These are phyloP conservation scores for Pythium rhizo-oryzae DNA, from an alignment of 352 stramenopile genomes.

Conservation along the genomic window DNA sequence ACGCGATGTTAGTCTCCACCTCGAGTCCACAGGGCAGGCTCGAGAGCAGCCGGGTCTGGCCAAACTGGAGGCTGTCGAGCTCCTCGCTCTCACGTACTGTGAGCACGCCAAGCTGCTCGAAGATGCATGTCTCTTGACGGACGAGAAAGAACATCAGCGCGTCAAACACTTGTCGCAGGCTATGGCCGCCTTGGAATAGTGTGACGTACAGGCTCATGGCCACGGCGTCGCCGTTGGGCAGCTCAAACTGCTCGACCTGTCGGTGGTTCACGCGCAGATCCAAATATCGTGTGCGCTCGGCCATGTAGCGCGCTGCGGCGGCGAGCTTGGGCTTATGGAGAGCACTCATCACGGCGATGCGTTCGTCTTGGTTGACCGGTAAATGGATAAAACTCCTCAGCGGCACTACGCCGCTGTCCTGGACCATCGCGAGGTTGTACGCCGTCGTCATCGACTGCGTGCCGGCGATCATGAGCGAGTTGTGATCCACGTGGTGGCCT, in stretches of 20 bases:
- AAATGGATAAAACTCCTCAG: conserved; percentile 25
- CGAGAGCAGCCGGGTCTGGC: conserved; percentile 3
- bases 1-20: conserved; percentile 50
- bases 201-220: conserved; percentile 1
- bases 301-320: conserved; percentile 10
- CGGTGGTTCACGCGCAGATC: conserved; percentile 22
- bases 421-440: conserved; percentile 8
- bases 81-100: conserved; percentile 20
- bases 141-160: conserved; percentile 8
- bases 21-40: conserved; percentile 8
- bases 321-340: conserved; percentile 4
- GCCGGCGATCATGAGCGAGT: conserved; percentile 18
- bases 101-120: conserved; percentile 13
- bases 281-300: conserved; percentile 13
- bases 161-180: conserved; percentile 21
- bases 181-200: conserved; percentile 9
- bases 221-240: neutral
- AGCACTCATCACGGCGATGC: neutral
- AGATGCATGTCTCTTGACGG: conserved; percentile 18
- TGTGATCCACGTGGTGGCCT: conserved; percentile 3
- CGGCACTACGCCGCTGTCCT: neutral
- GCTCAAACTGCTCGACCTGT: conserved; percentile 15
- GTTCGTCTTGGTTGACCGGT: neutral
- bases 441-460: conserved; percentile 26
- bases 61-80: neutral